Evolutionary conservation across 2,329 filamentous ascomycete genomes (phyloP), one percentile per base, ranked within the genome.

Genomic region (Fusarium odoratissimum): DNA sequence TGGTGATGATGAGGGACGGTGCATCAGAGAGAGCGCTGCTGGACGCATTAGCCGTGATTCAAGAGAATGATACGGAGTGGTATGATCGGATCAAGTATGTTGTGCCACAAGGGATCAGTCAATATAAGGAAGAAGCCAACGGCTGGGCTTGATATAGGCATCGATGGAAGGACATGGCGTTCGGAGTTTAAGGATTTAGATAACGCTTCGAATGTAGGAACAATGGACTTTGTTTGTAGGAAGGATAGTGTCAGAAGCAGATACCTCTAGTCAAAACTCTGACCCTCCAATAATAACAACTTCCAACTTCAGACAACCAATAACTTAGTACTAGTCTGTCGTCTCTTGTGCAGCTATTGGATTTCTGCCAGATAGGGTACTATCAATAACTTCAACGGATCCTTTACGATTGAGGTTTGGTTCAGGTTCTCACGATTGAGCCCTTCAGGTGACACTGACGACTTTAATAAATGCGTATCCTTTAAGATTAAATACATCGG

Each of bases 1-100:
- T 73, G 31, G 73, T 74, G 21, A 76, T 76, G 64, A 63, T 72
- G 63, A 72, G 55, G 35, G 66, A 67, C 16, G 73, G 75, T 54
- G 61, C 60, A 42, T 61, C 68, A 14, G 75, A 76, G 44, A 64
- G 55, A 38, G 60, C 60, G 10, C 40, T 76, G 31, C 37, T 62
- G n/a, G 66, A 75, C 46, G 73, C 75, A 33, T 68, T 76, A 16
- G 48, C 62, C 23, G 68, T 76, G 57, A 57, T 76, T 33, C 67
- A 61, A 35, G 63, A 68, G 33, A 73, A 74, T 42, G 68, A 76
- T 31, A 23, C 25, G 11, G 59, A 23, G 25, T 76, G 72, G 75
- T 60, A 71, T 67, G 64, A 71, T 33, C 61, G 64, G 23, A 61
- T 74, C 44, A 66, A 54, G 52, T 49, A 71, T 33, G 46, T 73